A percentile compares a stretch with the other conserved stretches of the same genome.
phyloP scores from a whole-genome alignment of 805 yeast genomes.

The Wickerhamomyces pijperi region DNA sequence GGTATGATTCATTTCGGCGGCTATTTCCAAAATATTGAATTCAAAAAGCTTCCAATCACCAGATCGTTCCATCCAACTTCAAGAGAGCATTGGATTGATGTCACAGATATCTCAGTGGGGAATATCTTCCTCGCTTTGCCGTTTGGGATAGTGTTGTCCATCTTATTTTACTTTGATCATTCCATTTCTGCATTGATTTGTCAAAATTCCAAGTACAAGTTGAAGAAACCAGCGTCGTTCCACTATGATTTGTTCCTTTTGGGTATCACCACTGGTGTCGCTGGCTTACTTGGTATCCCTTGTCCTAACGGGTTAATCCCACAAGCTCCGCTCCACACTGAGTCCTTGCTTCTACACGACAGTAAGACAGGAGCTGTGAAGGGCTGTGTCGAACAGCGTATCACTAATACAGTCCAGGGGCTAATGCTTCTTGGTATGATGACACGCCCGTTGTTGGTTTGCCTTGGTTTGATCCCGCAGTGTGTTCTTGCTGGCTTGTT shows the following conservation, averaged over 20 bases:
- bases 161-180: constrained; percentile 88
- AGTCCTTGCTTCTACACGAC: constrained; percentile 48
- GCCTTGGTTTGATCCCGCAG: constrained; percentile 80
- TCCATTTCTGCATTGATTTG: constrained; percentile 91
- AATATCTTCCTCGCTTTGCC: constrained; percentile 87
- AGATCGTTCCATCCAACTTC: constrained; percentile 68
- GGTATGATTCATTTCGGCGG: constrained; percentile 93
- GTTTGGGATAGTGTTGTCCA: constrained; percentile 77
- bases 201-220: constrained; percentile 70
- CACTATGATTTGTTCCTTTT: constrained; percentile 85
- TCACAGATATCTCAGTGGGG: constrained; percentile 36
- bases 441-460: constrained; percentile 77
- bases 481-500: constrained; percentile 88
- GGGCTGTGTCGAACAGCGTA: constrained; percentile 76
- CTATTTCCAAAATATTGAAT: constrained; percentile 39
- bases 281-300: constrained; percentile 85
- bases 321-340: constrained; percentile 92
- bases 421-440: constrained; percentile 73
- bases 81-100: constrained; percentile 28
- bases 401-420: constrained; percentile 81
- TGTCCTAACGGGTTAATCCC: constrained; percentile 96
- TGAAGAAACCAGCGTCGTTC: constrained; percentile 79
- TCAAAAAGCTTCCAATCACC: constrained; percentile 59
- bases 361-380: constrained; percentile 8
- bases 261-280: constrained; percentile 77